A percentile compares a stretch with the other conserved stretches of the same genome.
These are phyloP conservation scores for Breynia disticha DNA, from an alignment of 441 rosid genomes.

Conservation along the genomic window DNA sequence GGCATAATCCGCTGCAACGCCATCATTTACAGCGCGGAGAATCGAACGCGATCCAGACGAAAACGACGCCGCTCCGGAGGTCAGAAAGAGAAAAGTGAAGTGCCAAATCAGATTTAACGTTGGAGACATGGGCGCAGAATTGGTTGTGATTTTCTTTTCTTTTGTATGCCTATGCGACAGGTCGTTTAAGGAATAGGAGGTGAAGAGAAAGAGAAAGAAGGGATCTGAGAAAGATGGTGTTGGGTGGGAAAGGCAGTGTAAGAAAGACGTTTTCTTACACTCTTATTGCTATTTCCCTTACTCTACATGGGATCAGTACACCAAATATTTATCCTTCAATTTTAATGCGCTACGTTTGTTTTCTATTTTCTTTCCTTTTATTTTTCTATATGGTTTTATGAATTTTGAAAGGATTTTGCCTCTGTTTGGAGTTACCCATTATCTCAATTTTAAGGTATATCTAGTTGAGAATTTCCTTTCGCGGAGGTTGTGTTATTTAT, in stretches of 20 bases:
- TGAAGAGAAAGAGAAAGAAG: not conserved
- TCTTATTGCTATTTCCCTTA: too few species aligned
- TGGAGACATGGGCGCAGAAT: constrained; percentile 28
- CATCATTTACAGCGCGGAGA: constrained; percentile 36
- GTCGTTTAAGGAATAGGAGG: not conserved
- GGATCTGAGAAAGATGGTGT: not conserved
- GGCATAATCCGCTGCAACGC: constrained; percentile 32
- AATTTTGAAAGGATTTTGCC: too few species aligned
- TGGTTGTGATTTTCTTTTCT: not conserved
- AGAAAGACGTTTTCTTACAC: too few species aligned
- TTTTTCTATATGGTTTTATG: too few species aligned
- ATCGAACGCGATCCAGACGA: constrained; percentile 48
- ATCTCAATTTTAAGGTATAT: too few species aligned
- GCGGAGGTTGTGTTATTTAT: too few species aligned
- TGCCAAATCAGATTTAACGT: constrained; percentile 14
- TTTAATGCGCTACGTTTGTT: too few species aligned
- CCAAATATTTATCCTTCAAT: too few species aligned
- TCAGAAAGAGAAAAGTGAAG: constrained; percentile 8
- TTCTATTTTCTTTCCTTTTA: too few species aligned
- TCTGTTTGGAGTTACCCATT: too few species aligned
- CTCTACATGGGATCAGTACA: too few species aligned
- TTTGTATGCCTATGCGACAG: not conserved
- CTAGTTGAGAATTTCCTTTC: too few species aligned
- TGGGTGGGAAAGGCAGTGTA: not conserved
- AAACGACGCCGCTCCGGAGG: constrained; percentile 26